A percentile compares a stretch with the other conserved stretches of the same genome.
phyloP scores from a whole-genome alignment of 2,329 filamentous ascomycete species.

The Fusarium caatingaense region DNA sequence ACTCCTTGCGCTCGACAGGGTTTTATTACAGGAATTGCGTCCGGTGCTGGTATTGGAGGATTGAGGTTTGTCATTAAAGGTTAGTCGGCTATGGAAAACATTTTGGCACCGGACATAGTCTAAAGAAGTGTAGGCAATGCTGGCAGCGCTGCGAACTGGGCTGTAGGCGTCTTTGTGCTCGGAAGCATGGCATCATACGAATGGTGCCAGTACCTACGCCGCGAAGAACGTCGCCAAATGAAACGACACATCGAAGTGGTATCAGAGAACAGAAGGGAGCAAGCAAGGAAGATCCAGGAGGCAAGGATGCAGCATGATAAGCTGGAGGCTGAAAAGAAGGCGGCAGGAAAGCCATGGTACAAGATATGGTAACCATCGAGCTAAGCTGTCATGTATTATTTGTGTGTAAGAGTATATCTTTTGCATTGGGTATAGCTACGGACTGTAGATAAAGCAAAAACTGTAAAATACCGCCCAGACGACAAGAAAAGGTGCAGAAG shows the following conservation, averaged over 20 bases:
- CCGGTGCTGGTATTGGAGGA: slow-evolving; percentile 80
- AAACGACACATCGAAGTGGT: slow-evolving; percentile 80
- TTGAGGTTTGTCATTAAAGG: slow-evolving; percentile 80
- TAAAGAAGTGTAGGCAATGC: slow-evolving; percentile 48
- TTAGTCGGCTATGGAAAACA: slow-evolving; percentile 55
- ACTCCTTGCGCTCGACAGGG: slow-evolving; percentile 87
- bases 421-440: slow-evolving; percentile 22
- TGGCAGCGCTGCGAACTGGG: slow-evolving; percentile 79
- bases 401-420: slow-evolving; percentile 43
- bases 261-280: slow-evolving; percentile 62
- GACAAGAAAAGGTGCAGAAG: slow-evolving; percentile 5
- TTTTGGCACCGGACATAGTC: not conserved
- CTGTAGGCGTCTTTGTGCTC: slow-evolving; percentile 79
- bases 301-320: slow-evolving; percentile 52
- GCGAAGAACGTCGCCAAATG: slow-evolving; percentile 84
- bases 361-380: slow-evolving; percentile 62
- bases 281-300: slow-evolving; percentile 59
- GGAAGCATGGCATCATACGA: slow-evolving; percentile 81
- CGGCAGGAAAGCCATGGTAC: slow-evolving; percentile 62
- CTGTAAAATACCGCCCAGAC: slow-evolving; percentile 2
- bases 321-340: slow-evolving; percentile 49
- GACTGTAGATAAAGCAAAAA: slow-evolving; percentile 17
- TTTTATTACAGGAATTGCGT: slow-evolving; percentile 83
- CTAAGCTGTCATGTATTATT: slow-evolving; percentile 34
- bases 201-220: slow-evolving; percentile 81